Conservation (phyloP, 169 alveolate species). For the Cryptosporidium ryanae region DNA sequence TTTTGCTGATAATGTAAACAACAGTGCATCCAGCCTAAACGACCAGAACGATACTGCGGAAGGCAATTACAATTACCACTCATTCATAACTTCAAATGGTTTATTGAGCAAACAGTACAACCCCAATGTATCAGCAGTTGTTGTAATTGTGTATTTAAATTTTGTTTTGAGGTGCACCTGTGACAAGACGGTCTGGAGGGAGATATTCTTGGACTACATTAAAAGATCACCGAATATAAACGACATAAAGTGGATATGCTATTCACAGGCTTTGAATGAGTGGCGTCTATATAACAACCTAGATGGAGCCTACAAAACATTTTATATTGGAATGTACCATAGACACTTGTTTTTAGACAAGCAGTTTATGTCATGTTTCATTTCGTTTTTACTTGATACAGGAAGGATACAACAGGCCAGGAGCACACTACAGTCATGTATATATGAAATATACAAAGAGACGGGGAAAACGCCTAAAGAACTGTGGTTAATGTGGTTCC, state of each 20-base stretch:
- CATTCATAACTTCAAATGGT: slow-evolving; percentile 14
- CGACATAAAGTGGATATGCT: slow-evolving; percentile 67
- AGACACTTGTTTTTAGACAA: slow-evolving; percentile 54
- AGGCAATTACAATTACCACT: background rate
- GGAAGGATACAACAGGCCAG: slow-evolving; percentile 70
- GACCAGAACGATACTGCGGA: background rate
- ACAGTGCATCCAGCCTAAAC: background rate
- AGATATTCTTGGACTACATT: slow-evolving; percentile 33
- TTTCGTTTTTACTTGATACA: slow-evolving; percentile 62
- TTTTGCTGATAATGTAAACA: background rate
- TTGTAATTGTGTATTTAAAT: slow-evolving; percentile 49
- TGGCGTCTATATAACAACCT: slow-evolving; percentile 64
- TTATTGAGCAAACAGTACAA: slow-evolving; percentile 33
- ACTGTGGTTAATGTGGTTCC: slow-evolving; percentile 65
- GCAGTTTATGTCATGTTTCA: slow-evolving; percentile 58
- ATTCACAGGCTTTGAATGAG: slow-evolving; percentile 67
- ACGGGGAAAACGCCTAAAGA: slow-evolving; percentile 61
- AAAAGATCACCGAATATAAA: slow-evolving; percentile 56
- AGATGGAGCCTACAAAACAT: slow-evolving; percentile 54
- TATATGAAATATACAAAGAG: slow-evolving; percentile 59
- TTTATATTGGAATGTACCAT: slow-evolving; percentile 66
- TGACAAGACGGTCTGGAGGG: slow-evolving; percentile 44
- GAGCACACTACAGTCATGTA: slow-evolving; percentile 54
- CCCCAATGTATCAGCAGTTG: slow-evolving; percentile 72
- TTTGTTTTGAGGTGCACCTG: slow-evolving; percentile 29